Base-by-base conservation (phyloP, 1,284 basidiomycete genomes). In the Tetrapyrgos nigripes region DNA sequence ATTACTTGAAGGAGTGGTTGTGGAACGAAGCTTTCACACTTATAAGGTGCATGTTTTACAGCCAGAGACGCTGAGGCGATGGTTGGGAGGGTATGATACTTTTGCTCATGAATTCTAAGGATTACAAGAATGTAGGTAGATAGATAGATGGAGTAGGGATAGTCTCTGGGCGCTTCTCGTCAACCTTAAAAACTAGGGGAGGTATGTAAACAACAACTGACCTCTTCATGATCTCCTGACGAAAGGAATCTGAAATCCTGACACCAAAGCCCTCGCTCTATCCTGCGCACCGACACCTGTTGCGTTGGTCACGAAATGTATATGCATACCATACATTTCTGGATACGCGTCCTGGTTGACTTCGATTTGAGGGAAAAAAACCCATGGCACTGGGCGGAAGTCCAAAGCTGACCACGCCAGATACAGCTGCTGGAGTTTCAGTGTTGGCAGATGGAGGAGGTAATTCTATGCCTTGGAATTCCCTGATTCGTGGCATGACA, bases 281-380 rank as follows among this genome's bases (percentile, higher is more conserved):
- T 94, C 92, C 78, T 96, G 91, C 14, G 95, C 95, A 33, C 92
- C 92, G 28, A 87, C 77, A 0, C 96, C 96, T 51, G 81, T 80
- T 3, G 92, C 89, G 70, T 91, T 94, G 37, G 96, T 97, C 62
- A 95, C 83, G 73, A 96, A 95, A 72, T 95, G 91, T 50, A 98
- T 87, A 71, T 97, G 92, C 85, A 97, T 92, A 35, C 96, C 96
- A 69, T 90, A 90, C 54, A 87, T 72, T 64, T 84, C 86, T 6
- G 93, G 93, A 71, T 97, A 98, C 43, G 91, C 76, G 71, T 97
- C 95, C 59, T 91, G 75, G 75, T 97, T 98, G 72, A 94, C 89
- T 76, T 97, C 96, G 57, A 97, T 89, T 74, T 96, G 92, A 3
- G 97, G 97, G 83, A 98, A 99, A 63, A 97, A 84, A 10, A 85